Conservation (phyloP, 192 early-diverging fungal species). For the Umbelopsis ramanniana region DNA sequence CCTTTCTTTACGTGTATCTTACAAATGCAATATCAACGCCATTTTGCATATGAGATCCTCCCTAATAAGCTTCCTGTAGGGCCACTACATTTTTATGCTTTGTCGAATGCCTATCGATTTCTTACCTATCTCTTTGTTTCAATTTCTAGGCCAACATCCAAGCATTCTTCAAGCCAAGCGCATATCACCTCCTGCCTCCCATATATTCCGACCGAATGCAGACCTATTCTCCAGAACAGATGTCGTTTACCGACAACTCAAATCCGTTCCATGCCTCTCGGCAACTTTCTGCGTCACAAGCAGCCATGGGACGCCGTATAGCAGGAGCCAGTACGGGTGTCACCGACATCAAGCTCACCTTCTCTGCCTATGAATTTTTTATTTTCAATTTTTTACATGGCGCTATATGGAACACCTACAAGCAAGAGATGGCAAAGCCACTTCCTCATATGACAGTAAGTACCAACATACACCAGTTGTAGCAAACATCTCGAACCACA, state of each 20-base stretch:
- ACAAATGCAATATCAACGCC: constrained; percentile 18
- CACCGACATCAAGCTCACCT: not conserved
- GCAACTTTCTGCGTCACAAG: not conserved
- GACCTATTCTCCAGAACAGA: constrained; percentile 6
- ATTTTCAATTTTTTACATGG: constrained; percentile 15
- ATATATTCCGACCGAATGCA: constrained; percentile 5
- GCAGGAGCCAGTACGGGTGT: not conserved
- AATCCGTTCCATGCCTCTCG: not conserved
- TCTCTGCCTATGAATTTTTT: constrained; percentile 12
- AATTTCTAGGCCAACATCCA: not conserved
- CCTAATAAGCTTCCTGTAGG: constrained; percentile 8
- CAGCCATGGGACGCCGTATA: not conserved
- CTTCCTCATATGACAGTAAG: constrained; percentile 8
- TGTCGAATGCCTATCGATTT: too few relatives aligned
- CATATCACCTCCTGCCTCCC: constrained; percentile 2
- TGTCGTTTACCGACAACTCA: not conserved
- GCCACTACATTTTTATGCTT: not conserved
- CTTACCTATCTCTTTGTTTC: not conserved
- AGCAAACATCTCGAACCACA: not conserved
- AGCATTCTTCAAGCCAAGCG: constrained; percentile 13
- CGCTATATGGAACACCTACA: constrained; percentile 11
- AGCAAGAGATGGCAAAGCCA: not conserved
- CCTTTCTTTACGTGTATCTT: constrained; percentile 3
- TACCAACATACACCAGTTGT: not conserved
- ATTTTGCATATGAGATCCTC: constrained; percentile 6